Percentiles rank a stretch among this genome's conserved stretches.
Evolutionary conservation across 108 stramenopile genomes (phyloP).

Genomic region (Conticribra guillardii): DNA sequence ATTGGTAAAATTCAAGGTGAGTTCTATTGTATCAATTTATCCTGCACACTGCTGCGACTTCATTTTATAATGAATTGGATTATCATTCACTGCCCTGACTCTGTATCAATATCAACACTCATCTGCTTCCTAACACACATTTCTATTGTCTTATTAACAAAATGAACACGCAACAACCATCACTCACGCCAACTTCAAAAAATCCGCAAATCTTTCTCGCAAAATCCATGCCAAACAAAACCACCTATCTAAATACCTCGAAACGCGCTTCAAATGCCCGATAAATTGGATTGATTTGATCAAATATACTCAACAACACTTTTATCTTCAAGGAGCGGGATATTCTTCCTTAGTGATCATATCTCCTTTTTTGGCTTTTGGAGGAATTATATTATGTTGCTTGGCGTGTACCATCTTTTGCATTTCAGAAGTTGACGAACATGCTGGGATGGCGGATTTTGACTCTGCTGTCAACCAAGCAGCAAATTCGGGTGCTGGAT

Average conservation of each 20-base stretch:
- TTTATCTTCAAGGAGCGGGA: constrained; percentile 35
- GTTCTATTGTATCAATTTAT: not conserved
- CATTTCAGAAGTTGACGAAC: constrained; percentile 63
- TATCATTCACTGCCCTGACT: too few relatives aligned
- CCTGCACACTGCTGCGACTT: too few relatives aligned
- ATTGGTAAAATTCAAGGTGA: constrained; percentile 78
- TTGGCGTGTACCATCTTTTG: constrained; percentile 86
- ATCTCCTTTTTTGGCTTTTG: constrained; percentile 78
- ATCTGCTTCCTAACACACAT: too few relatives aligned
- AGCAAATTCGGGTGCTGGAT: constrained; percentile 30
- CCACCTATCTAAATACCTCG: too few relatives aligned
- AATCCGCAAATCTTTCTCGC: too few relatives aligned
- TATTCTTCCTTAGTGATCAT: constrained; percentile 85
- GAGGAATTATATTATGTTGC: constrained; percentile 78
- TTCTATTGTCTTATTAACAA: too few relatives aligned
- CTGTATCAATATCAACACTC: too few relatives aligned
- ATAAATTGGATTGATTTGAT: too few relatives aligned
- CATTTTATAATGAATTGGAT: too few relatives aligned
- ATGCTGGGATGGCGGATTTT: constrained; percentile 50
- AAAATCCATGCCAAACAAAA: not conserved
- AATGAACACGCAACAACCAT: too few relatives aligned
- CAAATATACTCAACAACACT: not conserved
- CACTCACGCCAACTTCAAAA: too few relatives aligned
- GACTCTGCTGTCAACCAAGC: constrained; percentile 43
- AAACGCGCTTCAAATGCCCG: too few relatives aligned